Base-by-base conservation (phyloP, 352 stramenopile genomes). In the Phytophthora brassicae region DNA sequence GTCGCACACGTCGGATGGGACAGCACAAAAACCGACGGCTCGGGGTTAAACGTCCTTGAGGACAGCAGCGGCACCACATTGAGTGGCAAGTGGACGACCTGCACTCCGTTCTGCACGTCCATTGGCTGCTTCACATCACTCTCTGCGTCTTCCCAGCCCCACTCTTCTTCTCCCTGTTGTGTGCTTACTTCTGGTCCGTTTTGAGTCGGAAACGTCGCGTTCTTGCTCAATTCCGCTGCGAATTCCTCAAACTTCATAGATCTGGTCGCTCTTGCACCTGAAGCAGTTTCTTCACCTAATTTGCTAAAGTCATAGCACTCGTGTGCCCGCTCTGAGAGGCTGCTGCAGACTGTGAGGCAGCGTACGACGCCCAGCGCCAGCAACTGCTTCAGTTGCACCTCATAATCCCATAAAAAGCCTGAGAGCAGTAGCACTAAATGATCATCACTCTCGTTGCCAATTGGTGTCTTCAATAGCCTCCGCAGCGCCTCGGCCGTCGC, bases 11-110 rank as follows among this genome's bases (percentile, higher is more conserved):
- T 69, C 17, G 84, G 75, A 53, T 91, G 79, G 11, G 72, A 79
- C 20, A 93, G 55, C 48, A 91, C 80, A 68, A 93, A 91, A 51
- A 93, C 59, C 26, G 81, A 89, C 8, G 81, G 81, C 59, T 89
- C 78, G 4, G 62, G 50, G 49, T 41, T 55, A 14, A 50, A 60
- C 11, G 24, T 68, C 60, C 79, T 86, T 12, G 68, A 58, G 13
- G 70, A 79, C 43, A 91, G 62, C 33, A 91, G 54, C 11, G 80
- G 70, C 19, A 79, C 77, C 45, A 83, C 76, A 51, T 76, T 74
- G 4, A 91, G 75, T 17, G 81, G 79, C 35, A 92, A 41, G 51
- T 89, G 72, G 17, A 84, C 47, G 22, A 90, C 70, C 4, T 67
- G 62, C 7, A 92, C 75, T 11, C 56, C 49, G 31, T 20, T 55